Evolutionary conservation across 352 stramenopile species (phyloP).

Genomic region (Nannochloropsis limnetica): DNA sequence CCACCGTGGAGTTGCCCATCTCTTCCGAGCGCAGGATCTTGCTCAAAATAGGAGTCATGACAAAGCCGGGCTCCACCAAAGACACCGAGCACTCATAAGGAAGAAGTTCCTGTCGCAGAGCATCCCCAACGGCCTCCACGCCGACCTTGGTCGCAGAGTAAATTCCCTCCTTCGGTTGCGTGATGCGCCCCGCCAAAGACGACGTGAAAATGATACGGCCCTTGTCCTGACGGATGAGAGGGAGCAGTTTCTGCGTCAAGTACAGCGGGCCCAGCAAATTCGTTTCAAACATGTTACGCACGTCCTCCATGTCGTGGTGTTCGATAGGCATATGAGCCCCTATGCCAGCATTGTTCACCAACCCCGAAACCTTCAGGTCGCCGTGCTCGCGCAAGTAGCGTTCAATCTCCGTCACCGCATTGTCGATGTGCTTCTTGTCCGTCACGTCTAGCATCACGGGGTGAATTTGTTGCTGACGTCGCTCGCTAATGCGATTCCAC

Average conservation of each 20-base stretch:
- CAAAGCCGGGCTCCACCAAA: not conserved
- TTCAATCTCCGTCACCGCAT: not conserved
- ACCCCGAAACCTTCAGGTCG: not conserved
- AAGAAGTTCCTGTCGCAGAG: constrained; percentile 8
- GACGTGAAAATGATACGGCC: not conserved
- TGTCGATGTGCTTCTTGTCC: not conserved
- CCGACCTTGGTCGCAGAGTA: constrained; percentile 7
- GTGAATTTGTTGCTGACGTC: not conserved
- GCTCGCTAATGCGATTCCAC: not conserved
- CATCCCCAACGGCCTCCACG: constrained; percentile 8
- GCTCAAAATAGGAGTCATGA: constrained; percentile 18
- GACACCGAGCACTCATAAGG: constrained; percentile 2
- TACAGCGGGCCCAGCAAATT: not conserved
- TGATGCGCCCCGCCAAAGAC: constrained; percentile 26
- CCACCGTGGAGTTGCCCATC: not conserved
- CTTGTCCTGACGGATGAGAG: not conserved
- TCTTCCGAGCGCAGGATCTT: constrained; percentile 12
- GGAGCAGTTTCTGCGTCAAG: constrained; percentile 10
- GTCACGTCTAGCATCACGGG: constrained; percentile 17
- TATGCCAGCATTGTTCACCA: constrained; percentile 6
- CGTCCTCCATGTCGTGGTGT: constrained; percentile 22
- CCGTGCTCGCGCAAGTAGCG: not conserved
- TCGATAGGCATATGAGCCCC: not conserved
- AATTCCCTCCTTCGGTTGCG: constrained; percentile 23
- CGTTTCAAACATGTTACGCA: constrained; percentile 25